A percentile compares a stretch with the other conserved stretches of the same genome.
phyloP scores from a whole-genome alignment of 163 green algal species.

The Chlamydomonas reinhardtii region DNA sequence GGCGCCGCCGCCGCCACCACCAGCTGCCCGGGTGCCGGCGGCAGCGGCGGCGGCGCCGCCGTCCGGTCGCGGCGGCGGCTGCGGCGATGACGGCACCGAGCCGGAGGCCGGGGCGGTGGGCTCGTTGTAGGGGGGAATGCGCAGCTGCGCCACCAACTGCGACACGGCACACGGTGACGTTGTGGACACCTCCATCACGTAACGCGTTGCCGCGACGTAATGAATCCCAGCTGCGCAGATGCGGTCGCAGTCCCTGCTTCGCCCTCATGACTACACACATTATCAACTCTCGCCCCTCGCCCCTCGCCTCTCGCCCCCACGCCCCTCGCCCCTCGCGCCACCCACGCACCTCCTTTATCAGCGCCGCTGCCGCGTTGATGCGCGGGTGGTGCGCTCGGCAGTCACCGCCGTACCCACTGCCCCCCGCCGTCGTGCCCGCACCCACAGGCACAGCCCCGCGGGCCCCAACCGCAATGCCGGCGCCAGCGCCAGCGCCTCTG shows the following conservation, averaged over 20 bases:
- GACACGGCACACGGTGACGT: background rate
- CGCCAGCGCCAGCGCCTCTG: background rate
- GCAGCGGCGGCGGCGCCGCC: background rate
- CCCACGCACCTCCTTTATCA: constrained; percentile 35
- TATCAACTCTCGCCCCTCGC: no score
- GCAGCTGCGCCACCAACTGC: constrained; percentile 44
- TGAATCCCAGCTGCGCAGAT: background rate
- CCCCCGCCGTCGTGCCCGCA: background rate
- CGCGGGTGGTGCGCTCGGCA: constrained; percentile 47
- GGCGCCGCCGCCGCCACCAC: no score
- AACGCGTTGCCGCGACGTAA: background rate
- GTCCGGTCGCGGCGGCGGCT: no score
- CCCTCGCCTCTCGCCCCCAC: background rate
- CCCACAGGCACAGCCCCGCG: no score
- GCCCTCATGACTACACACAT: no score
- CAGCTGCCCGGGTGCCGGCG: no score
- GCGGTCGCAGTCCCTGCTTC: no score
- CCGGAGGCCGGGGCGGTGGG: background rate
- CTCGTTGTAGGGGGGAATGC: constrained; percentile 48
- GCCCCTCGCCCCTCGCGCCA: background rate
- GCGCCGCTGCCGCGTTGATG: constrained; percentile 45
- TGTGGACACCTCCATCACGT: background rate
- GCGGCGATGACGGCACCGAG: background rate
- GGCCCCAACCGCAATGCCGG: background rate
- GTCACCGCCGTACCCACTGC: background rate